Percentiles rank a stretch among this genome's conserved stretches.
Conservation (phyloP, 1,284 basidiomycete genomes). For the Ceratobasidium sp. region DNA sequence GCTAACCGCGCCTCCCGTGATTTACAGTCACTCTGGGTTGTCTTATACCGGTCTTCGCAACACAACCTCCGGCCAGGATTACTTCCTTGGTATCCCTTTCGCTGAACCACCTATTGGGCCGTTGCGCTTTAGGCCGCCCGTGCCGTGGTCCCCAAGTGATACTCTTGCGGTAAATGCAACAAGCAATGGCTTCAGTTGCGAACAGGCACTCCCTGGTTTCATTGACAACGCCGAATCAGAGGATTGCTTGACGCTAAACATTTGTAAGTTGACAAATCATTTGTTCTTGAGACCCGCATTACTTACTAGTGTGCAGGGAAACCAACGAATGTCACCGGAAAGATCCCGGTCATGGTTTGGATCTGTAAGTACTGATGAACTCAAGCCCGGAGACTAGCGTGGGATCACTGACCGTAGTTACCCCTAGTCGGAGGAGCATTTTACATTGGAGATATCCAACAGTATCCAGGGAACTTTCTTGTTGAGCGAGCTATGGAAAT, state of each 20-base stretch:
- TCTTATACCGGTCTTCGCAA: conserved; percentile 30
- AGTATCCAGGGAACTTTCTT: conserved; percentile 19
- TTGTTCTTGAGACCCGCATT: not conserved
- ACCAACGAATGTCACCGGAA: conserved; percentile 28
- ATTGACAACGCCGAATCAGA: conserved; percentile 15
- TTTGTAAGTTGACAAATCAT: conserved; percentile 53
- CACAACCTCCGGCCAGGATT: conserved; percentile 30
- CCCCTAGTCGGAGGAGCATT: conserved; percentile 28
- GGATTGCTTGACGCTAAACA: conserved; percentile 45
- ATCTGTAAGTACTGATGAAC: conserved; percentile 23
- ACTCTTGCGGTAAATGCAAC: not conserved
- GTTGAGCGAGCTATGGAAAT: not conserved
- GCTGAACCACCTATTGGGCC: conserved; percentile 36
- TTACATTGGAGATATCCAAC: not conserved
- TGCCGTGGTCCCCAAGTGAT: not conserved
- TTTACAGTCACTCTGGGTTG: conserved; percentile 10
- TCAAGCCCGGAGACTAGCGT: not conserved
- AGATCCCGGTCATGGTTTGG: conserved; percentile 43
- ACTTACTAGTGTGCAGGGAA: conserved; percentile 11
- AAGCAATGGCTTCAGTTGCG: not conserved
- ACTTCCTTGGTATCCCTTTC: conserved; percentile 45
- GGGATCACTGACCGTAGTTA: not conserved
- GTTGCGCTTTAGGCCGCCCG: conserved; percentile 19
- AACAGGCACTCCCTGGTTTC: not conserved
- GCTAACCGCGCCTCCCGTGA: not conserved